Evolutionary conservation across 768 basidiomycete species (phyloP), one percentile per base, ranked within the genome.

Genomic region (Calocera cornea): DNA sequence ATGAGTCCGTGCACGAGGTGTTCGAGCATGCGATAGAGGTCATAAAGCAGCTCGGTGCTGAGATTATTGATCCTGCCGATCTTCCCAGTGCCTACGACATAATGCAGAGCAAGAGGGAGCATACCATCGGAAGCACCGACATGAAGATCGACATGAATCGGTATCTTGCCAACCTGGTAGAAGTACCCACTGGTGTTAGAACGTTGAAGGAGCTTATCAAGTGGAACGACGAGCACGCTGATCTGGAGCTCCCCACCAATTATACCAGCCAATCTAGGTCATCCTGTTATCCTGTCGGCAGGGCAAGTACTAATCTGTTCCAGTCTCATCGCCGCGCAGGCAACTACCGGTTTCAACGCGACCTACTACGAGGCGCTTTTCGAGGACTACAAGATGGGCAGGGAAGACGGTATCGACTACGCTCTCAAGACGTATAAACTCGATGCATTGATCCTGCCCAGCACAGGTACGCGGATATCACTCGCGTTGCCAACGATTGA

Each of bases 61-160:
- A 65, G 27, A 50, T 71, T 27, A 80, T 72, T 50, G 72, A 73
- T 63, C 66, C 68, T n/a, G 65, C 70, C 22, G 68, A 73, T 60
- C 33, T 71, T 2, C 70, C 40, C 67, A 78, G 80, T 0, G 69
- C 72, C 0, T 77, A 77, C 14, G 81, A 77, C 64, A 72, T 73
- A 1, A 27, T 22, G 14, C 11, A 60, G 5, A 66, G 60, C n/a
- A 66, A 67, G 0, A 83, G 84, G 66, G 85, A 87, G 72, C 81
- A 77, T 0, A 73, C 83, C 17, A 86, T 87, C 1, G 69, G 84
- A n/a, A 70, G 77, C 12, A 76, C 78, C 0, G 86, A 87, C 69
- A 84, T 87, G 76, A 87, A 87, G 86, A 75, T 84, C n/a, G 79
- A 85, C 67, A 68, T 87, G 31, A 79, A 83, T 67, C 74, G 75